These are phyloP conservation scores for Plectranthus barbatus DNA, from an alignment of 257 asterid species.

Conservation along the genomic window DNA sequence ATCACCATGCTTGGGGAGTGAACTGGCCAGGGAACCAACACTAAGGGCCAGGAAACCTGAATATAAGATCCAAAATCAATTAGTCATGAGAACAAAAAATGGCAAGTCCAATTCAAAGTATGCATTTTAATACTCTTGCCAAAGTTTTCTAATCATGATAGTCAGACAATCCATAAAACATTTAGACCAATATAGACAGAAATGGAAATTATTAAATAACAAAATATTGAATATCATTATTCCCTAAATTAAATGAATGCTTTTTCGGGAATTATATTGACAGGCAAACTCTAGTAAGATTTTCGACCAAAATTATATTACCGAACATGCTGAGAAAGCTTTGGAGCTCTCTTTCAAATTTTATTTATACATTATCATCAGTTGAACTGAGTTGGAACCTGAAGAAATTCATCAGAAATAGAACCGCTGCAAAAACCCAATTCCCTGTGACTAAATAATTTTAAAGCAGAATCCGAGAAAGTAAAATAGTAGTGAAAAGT, in stretches of 20 bases:
- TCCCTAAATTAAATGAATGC: neutral
- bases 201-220: too few relatives aligned
- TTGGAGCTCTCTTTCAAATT: conserved; percentile 87
- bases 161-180: neutral
- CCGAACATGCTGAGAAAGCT: conserved; percentile 66
- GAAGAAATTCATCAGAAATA: neutral
- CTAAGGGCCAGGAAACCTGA: conserved; percentile 78
- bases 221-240: neutral
- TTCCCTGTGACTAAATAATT: neutral
- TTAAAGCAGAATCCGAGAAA: too few relatives aligned
- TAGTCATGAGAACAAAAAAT: neutral
- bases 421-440: neutral
- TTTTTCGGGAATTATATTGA: neutral
- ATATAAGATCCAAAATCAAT: neutral
- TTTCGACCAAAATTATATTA: too few relatives aligned
- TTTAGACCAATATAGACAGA: neutral
- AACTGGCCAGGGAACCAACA: conserved; percentile 76
- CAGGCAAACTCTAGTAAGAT: neutral
- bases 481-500: too few relatives aligned
- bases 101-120: neutral
- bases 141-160: neutral
- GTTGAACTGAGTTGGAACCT: conserved; percentile 64
- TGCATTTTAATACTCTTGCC: neutral
- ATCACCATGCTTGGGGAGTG: conserved; percentile 80
- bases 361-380: conserved; percentile 76